Conservation (phyloP, 2,329 filamentous ascomycete species). For the Karstenula rhodostoma region DNA sequence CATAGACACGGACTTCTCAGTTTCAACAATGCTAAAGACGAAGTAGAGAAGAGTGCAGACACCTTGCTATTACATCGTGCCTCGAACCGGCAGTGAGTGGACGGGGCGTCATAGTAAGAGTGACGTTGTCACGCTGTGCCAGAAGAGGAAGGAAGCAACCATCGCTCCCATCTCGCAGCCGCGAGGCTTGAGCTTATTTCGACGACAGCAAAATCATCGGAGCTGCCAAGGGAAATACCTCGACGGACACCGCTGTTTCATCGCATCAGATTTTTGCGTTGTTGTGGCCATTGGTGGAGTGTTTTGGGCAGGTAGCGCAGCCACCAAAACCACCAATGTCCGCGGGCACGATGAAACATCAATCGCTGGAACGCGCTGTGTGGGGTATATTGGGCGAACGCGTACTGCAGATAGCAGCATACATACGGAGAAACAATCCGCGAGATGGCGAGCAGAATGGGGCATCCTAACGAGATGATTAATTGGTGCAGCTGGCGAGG, state of each 20-base stretch:
- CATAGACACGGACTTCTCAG: background rate
- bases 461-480: background rate
- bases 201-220: constrained; percentile 5
- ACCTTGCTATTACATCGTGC: background rate
- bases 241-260: constrained; percentile 15
- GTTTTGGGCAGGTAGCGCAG: background rate
- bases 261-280: background rate
- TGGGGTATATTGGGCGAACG: constrained; percentile 3
- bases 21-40: background rate
- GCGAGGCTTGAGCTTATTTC: constrained; percentile 21
- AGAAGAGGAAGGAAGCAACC: constrained; percentile 16
- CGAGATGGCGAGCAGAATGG: constrained; percentile 10
- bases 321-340: background rate
- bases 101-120: background rate
- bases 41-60: background rate
- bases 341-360: constrained; percentile 10
- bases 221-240: background rate
- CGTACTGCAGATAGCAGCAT: background rate
- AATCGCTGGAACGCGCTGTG: background rate
- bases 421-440: background rate
- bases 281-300: constrained; percentile 12
- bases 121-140: constrained; percentile 15
- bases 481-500: background rate
- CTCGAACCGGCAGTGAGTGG: background rate
- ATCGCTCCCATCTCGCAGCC: constrained; percentile 2